These are phyloP conservation scores for Dendrobium chrysotoxum DNA, from an alignment of 106 monocot genomes.

Conservation along the genomic window DNA sequence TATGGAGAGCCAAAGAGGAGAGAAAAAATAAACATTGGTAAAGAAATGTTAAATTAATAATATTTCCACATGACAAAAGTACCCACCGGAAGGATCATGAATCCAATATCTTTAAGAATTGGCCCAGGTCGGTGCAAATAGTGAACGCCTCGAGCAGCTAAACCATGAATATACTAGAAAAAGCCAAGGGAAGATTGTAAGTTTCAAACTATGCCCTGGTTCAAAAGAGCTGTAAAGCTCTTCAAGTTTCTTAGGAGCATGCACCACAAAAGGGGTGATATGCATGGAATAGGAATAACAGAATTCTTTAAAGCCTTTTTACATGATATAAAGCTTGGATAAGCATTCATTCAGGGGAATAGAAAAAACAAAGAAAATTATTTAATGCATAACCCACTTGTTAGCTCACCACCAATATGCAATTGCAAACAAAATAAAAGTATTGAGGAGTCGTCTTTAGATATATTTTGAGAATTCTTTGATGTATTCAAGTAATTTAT, in stretches of 20 bases:
- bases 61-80: background rate
- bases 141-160: slow-evolving; percentile 65
- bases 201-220: background rate
- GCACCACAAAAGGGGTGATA: background rate
- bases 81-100: slow-evolving; percentile 50
- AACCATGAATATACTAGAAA: slow-evolving; percentile 60
- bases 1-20: background rate
- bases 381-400: background rate
- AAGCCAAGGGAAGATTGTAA: slow-evolving; percentile 2
- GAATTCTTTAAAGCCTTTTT: background rate
- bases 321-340: background rate
- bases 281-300: background rate
- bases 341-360: background rate
- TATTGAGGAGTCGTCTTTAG: background rate
- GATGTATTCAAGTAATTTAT: background rate
- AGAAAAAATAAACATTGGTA: background rate
- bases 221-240: background rate
- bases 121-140: slow-evolving; percentile 67
- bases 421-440: background rate
- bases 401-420: background rate
- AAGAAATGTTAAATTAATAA: background rate
- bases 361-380: background rate
- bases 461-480: background rate
- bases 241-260: background rate
- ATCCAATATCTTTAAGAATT: slow-evolving; percentile 58